Base-by-base conservation (phyloP, 2,329 filamentous ascomycete genomes). In the Plectosphaerella plurivora region DNA sequence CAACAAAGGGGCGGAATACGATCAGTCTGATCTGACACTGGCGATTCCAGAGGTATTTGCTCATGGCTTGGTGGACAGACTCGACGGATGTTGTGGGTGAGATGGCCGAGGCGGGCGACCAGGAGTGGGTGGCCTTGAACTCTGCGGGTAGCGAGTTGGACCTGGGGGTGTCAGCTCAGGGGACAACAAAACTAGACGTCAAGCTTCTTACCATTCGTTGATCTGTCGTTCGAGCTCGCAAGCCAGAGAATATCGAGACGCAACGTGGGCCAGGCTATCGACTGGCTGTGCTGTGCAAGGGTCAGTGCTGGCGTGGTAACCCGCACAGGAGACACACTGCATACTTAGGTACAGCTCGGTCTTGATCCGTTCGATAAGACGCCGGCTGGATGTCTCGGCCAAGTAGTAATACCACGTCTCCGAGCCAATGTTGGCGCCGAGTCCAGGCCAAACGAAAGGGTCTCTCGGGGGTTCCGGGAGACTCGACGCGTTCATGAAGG, bases 331-430 rank as follows among this genome's bases (percentile, higher is more conserved):
- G 28, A 8, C 28, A 33, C 28, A 33, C 28, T 33, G 28, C 28
- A 33, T 33, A 33, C 28, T 12, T 8, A 33, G 18, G 16, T 44
- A 44, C 41, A 44, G 16, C 41, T 44, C 41, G 11, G 41, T 12
- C 16, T 44, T 44, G n/a, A 56, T 54, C 37, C 50, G 52, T 16
- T 42, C 50, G 14, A 47, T 52, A 18, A 56, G 54, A 3, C 45
- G 52, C 15, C 50, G 33, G 8, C 52, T 50, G 5, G 54, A 50
- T 7, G 54, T 50, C 47, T 56, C 54, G 42, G 54, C 54, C 4
- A 56, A 24, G 15, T 54, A 56, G 39, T 56, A 56, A 15, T 56
- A 54, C 54, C 54, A 56, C 22, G 44, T 44, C 41, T 44, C 41
- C 18, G 41, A 18, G 11, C 41, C 41, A 44, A 44, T 44, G 16